These are phyloP conservation scores for Aspergillus pseudonomiae DNA, from an alignment of 2,329 filamentous ascomycete species.

Conservation along the genomic window DNA sequence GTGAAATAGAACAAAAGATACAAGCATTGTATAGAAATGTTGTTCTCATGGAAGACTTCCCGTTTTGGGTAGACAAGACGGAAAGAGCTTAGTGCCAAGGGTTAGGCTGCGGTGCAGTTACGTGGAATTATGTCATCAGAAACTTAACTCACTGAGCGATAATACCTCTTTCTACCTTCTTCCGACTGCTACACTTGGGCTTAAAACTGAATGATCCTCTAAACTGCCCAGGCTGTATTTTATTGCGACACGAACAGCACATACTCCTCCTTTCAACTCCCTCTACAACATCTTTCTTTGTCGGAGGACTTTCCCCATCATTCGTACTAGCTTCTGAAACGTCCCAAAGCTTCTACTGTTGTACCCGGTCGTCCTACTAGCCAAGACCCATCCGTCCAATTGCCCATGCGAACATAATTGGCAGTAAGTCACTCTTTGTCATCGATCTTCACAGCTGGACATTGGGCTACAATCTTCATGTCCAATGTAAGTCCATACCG, in stretches of 20 bases:
- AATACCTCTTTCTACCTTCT: slow-evolving; percentile 10
- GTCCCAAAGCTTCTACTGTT: slow-evolving; percentile 10
- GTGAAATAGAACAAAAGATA: neutral
- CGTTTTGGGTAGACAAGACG: neutral
- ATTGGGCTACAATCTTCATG: slow-evolving; percentile 26
- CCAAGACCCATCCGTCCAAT: slow-evolving; percentile 15
- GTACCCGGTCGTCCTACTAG: slow-evolving; percentile 20
- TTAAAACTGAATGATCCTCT: slow-evolving; percentile 12
- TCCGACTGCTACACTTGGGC: slow-evolving; percentile 23
- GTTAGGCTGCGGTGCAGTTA: slow-evolving; percentile 28
- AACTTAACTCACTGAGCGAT: slow-evolving; percentile 16
- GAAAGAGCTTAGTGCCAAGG: slow-evolving; percentile 3
- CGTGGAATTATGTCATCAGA: slow-evolving; percentile 33
- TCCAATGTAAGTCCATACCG: slow-evolving; percentile 20
- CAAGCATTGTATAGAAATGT: no score
- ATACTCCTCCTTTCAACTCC: neutral
- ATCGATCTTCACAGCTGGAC: slow-evolving; percentile 23
- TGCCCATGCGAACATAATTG: slow-evolving; percentile 32
- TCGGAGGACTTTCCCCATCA: neutral
- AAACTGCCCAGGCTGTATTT: slow-evolving; percentile 13
- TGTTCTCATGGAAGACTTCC: no score
- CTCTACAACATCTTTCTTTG: neutral
- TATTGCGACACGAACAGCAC: slow-evolving; percentile 13
- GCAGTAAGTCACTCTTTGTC: slow-evolving; percentile 28
- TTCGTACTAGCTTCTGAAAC: neutral